These are phyloP conservation scores for Penicillium sp. DNA, from an alignment of 2,329 filamentous ascomycete genomes.

Conservation along the genomic window DNA sequence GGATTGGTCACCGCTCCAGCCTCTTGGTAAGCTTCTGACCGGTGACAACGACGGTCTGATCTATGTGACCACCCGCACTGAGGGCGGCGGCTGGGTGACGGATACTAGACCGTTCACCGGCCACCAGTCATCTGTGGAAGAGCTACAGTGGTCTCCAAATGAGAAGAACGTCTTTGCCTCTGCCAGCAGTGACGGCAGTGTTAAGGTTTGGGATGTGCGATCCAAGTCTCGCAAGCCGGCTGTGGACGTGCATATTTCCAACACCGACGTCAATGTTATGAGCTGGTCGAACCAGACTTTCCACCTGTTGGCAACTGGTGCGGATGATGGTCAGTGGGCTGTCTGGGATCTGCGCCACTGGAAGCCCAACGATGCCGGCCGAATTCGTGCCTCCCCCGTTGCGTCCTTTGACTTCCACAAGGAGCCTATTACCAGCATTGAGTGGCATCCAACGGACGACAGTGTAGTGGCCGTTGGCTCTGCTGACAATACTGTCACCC, in stretches of 20 bases:
- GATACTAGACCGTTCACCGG: constrained; percentile 82
- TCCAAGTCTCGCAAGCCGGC: constrained; percentile 88
- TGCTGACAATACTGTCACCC: constrained; percentile 88
- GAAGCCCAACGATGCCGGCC: constrained; percentile 66
- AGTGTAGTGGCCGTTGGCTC: constrained; percentile 91
- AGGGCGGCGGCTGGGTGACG: constrained; percentile 86
- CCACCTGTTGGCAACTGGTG: constrained; percentile 87
- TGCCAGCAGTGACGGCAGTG: constrained; percentile 87
- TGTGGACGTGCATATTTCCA: constrained; percentile 79
- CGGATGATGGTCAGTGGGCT: constrained; percentile 89
- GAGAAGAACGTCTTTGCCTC: constrained; percentile 94
- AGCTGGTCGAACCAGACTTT: constrained; percentile 89
- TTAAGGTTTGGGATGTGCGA: constrained; percentile 93
- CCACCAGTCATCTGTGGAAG: constrained; percentile 84
- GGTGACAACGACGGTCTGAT: constrained; percentile 91
- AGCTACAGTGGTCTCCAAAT: constrained; percentile 93
- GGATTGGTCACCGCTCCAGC: constrained; percentile 88
- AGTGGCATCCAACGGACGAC: constrained; percentile 98
- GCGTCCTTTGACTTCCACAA: constrained; percentile 94
- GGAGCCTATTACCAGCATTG: constrained; percentile 91
- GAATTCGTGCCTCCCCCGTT: constrained; percentile 71
- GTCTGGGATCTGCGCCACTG: constrained; percentile 97
- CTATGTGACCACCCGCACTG: constrained; percentile 81
- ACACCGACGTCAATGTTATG: constrained; percentile 91
- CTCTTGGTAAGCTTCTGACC: constrained; percentile 82